Evolutionary conservation across 2,329 filamentous ascomycete species (phyloP).

Genomic region (Sphaerulina vaccinii): DNA sequence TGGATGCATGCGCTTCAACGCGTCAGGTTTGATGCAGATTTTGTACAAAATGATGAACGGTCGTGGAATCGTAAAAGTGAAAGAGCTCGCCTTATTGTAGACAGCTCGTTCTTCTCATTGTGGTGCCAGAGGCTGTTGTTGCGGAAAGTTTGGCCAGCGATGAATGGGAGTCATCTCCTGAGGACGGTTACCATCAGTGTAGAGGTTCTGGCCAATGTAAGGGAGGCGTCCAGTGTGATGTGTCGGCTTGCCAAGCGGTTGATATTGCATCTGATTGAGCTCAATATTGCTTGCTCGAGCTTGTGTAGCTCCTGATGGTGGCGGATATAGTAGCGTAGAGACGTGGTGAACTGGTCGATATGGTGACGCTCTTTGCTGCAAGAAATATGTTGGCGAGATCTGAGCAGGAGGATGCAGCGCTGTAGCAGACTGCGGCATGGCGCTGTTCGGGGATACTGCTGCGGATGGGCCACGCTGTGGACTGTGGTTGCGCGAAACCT

Average conservation of each 20-base stretch:
- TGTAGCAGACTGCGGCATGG: slow-evolving; percentile 55
- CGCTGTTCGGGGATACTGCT: slow-evolving; percentile 67
- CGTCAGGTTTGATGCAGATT: slow-evolving; percentile 10
- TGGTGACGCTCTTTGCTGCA: slow-evolving; percentile 84
- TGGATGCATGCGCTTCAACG: slow-evolving; percentile 24
- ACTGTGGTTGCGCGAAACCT: slow-evolving; percentile 51
- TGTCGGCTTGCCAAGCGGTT: slow-evolving; percentile 48
- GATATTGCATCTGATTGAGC: slow-evolving; percentile 53
- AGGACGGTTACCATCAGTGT: slow-evolving; percentile 35
- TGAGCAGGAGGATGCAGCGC: slow-evolving; percentile 56
- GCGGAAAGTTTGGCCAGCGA: slow-evolving; percentile 33
- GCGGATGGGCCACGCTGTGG: slow-evolving; percentile 54
- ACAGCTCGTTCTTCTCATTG: neutral
- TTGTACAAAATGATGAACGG: slow-evolving; percentile 10
- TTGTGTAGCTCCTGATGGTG: slow-evolving; percentile 75
- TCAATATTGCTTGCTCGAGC: slow-evolving; percentile 45
- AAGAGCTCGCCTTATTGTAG: neutral
- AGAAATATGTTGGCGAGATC: slow-evolving; percentile 81
- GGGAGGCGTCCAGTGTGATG: slow-evolving; percentile 48
- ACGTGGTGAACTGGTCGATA: slow-evolving; percentile 89
- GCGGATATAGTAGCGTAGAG: slow-evolving; percentile 86
- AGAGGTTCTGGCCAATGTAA: slow-evolving; percentile 39
- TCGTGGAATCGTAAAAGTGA: neutral
- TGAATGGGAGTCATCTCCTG: slow-evolving; percentile 35
- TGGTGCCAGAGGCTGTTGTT: slow-evolving; percentile 17